These are phyloP conservation scores for Penicillium fuscoglaucum DNA, from an alignment of 2,329 filamentous ascomycete species.

Conservation along the genomic window DNA sequence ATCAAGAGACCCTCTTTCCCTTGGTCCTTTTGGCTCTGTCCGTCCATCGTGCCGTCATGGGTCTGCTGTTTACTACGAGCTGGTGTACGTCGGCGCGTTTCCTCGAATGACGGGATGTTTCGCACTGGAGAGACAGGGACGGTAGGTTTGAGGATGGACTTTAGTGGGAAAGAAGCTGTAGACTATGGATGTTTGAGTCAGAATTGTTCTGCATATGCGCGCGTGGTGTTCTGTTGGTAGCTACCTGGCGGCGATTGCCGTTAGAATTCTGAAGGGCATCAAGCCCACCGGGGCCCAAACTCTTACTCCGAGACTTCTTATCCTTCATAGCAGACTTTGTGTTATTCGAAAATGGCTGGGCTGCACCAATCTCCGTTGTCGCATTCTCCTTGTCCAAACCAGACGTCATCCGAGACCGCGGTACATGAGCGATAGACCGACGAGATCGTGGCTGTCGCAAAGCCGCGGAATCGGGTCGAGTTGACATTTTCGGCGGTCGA, in stretches of 20 bases:
- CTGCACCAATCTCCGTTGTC: conserved; percentile 63
- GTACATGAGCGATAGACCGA: conserved; percentile 69
- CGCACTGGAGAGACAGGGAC: conserved; percentile 66
- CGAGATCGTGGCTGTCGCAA: conserved; percentile 50
- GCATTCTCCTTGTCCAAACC: conserved; percentile 74
- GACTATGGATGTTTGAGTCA: conserved; percentile 36
- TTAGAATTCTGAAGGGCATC: conserved; percentile 74
- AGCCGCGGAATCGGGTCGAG: conserved; percentile 37
- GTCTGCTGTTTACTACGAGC: conserved; percentile 32
- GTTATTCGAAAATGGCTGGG: conserved; percentile 28
- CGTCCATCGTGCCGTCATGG: conserved; percentile 15
- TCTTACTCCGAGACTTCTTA: conserved; percentile 86
- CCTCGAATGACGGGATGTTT: conserved; percentile 61
- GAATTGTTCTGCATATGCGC: conserved; percentile 5
- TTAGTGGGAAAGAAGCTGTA: conserved; percentile 47
- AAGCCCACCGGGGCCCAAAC: conserved; percentile 86
- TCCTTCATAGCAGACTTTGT: conserved; percentile 44
- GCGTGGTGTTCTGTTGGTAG: conserved; percentile 24
- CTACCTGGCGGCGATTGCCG: conserved; percentile 79
- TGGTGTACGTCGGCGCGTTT: conserved; percentile 47
- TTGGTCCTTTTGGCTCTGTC: conserved; percentile 16
- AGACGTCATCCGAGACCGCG: conserved; percentile 49
- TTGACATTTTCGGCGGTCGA: conserved; percentile 31
- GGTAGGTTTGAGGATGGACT: conserved; percentile 79
- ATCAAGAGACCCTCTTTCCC: conserved; percentile 41